Percentiles rank a stretch among this genome's conserved stretches.
phyloP scores from a whole-genome alignment of 164 flowering plant genomes.

The Buxus sempervirens region DNA sequence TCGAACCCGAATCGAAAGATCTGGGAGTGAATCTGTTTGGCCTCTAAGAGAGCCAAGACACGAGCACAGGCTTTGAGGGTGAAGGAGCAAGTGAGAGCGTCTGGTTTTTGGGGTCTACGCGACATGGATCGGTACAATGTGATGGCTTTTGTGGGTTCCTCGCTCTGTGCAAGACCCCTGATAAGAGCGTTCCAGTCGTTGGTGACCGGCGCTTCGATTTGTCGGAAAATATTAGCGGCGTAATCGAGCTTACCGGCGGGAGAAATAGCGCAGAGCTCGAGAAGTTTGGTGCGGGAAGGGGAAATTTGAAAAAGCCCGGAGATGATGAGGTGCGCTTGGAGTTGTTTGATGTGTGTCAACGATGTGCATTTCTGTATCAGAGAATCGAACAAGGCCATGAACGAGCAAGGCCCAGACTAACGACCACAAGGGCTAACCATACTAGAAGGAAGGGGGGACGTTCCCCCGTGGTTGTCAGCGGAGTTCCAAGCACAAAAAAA shows the following conservation, averaged over 20 bases:
- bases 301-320: constrained; percentile 44
- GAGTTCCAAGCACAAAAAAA: no score
- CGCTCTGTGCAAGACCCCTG: constrained; percentile 62
- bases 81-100: constrained; percentile 85
- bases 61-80: constrained; percentile 79
- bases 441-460: no score
- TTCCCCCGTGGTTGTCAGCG: no score
- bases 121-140: constrained; percentile 36
- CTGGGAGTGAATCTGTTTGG: constrained; percentile 58
- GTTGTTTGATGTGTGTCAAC: constrained; percentile 51
- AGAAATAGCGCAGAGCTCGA: constrained; percentile 63
- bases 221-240: constrained; percentile 49
- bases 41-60: constrained; percentile 46
- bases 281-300: constrained; percentile 52
- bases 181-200: constrained; percentile 83
- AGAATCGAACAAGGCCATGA: constrained; percentile 34
- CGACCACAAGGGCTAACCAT: no score
- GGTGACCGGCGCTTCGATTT: constrained; percentile 45
- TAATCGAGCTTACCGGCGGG: constrained; percentile 44
- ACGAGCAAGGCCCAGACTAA: neutral
- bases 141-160: constrained; percentile 49
- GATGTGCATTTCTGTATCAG: constrained; percentile 45
- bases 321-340: constrained; percentile 60
- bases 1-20: constrained; percentile 40
- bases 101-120: constrained; percentile 34